Evolutionary conservation across 345 rosid species (phyloP), one percentile per base, ranked within the genome.

Genomic region (Erysimum cheiranthoides): DNA sequence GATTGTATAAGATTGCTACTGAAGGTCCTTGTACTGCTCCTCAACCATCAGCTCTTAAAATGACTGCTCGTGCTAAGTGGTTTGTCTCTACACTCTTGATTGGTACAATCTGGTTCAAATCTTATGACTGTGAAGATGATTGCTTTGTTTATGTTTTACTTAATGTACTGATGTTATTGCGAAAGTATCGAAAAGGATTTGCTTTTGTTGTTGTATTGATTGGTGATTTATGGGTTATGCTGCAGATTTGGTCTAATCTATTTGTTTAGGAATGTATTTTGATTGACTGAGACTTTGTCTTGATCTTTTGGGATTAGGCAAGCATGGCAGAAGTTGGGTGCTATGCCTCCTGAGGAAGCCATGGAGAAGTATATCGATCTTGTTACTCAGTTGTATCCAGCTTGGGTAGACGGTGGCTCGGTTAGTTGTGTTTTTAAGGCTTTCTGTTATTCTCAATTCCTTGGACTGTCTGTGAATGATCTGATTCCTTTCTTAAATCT

Each of bases 21-120:
- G 97, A 92, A 71, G 97, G 98, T 3, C 95, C 97, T 42, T 95
- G 99, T 56, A 86, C 79, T 71, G 50, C 84, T 53, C 90, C 97
- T 1, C 93, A 89, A 73, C 97, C 99, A 34, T 89, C 97, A 2
- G 93, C 97, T 38, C 83, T 95, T 59, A 95, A 91, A 85, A 83
- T 93, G 86, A 84, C 94, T 51, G 96, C 97, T 68, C 91, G 98
- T 11, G 91, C 98, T 58, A 91, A 93, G 75, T 93, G 97, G 98
- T 91, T 80, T 68, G 52, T 66, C 16, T 43, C 14, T 25, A 13
- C 21, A 21, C 66, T 61, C 4, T n/a, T 17, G 14, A 58, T 34
- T 57, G 6, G 4, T 57, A 12, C n/a, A 53, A 3, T 47, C 6
- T 56, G 35, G n/a, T 52, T 35, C 47, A 4, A 10, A 17, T 61